A percentile compares a stretch with the other conserved stretches of the same genome.
Conservation (phyloP, 2,329 filamentous ascomycete species). For the Penicillium sp. region DNA sequence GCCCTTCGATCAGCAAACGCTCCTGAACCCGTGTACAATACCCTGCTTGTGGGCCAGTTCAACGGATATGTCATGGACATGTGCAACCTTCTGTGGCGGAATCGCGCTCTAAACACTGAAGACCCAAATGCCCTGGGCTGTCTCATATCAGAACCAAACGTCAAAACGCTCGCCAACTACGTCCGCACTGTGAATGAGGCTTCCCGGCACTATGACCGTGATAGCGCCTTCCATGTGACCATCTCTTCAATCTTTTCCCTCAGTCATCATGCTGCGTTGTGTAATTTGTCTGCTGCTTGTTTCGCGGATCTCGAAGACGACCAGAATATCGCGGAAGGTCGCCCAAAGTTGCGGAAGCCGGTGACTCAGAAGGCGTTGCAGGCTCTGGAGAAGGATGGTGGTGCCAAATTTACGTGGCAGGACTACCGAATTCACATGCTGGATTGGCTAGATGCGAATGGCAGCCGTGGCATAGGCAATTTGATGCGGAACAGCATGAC, state of each 20-base stretch:
- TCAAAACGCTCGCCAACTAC: constrained; percentile 41
- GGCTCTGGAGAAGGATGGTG: constrained; percentile 59
- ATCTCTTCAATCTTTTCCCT: constrained; percentile 44
- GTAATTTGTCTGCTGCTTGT: constrained; percentile 44
- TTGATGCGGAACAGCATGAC: constrained; percentile 80
- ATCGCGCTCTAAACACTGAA: constrained; percentile 59
- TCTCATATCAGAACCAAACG: constrained; percentile 45
- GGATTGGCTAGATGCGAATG: constrained; percentile 58
- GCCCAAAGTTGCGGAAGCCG: constrained; percentile 43
- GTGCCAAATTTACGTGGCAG: constrained; percentile 62
- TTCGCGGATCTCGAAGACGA: constrained; percentile 48
- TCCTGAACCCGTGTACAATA: constrained; percentile 46
- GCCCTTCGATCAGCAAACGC: constrained; percentile 31
- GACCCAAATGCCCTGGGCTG: constrained; percentile 58
- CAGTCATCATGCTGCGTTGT: constrained; percentile 44
- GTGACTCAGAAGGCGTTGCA: constrained; percentile 63
- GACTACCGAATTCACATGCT: constrained; percentile 71
- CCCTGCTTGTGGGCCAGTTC: constrained; percentile 61
- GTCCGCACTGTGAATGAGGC: constrained; percentile 36
- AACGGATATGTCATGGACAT: constrained; percentile 84
- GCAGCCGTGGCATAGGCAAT: constrained; percentile 60
- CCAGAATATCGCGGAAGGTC: constrained; percentile 19
- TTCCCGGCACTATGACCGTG: constrained; percentile 26
- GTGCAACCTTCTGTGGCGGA: constrained; percentile 76
- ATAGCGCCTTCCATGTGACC: constrained; percentile 28